Conservation (phyloP, 371 early-diverging fungal species). For the Funneliformis caledonium region DNA sequence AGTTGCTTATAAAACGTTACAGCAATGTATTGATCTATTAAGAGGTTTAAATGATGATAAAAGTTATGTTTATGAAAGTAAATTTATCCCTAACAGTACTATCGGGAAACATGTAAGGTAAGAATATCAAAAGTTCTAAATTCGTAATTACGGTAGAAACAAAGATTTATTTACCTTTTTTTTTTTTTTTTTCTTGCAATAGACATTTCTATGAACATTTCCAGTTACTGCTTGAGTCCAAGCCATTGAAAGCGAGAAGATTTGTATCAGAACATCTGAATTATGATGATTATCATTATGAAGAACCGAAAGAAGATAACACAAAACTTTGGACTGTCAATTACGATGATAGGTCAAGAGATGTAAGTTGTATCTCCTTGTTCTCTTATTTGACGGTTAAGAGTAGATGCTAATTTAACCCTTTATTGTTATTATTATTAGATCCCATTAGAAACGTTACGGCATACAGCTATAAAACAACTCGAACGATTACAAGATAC, state of each 20-base stretch:
- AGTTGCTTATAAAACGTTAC: conserved; percentile 28
- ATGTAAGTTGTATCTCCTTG: conserved; percentile 39
- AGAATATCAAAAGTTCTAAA: background rate
- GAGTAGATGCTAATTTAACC: background rate
- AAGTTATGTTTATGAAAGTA: conserved; percentile 21
- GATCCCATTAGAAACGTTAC: conserved; percentile 38
- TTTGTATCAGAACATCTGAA: background rate
- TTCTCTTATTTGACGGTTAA: background rate
- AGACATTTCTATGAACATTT: conserved; percentile 52
- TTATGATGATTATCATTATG: background rate
- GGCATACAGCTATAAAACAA: conserved; percentile 25
- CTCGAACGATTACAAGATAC: conserved; percentile 30
- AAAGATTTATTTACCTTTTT: background rate
- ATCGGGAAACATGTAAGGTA: conserved; percentile 40
- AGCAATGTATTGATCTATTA: conserved; percentile 34
- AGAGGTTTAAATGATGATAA: conserved; percentile 14
- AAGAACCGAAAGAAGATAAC: background rate
- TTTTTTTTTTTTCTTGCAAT: background rate
- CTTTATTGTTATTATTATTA: background rate
- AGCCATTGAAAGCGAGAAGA: background rate
- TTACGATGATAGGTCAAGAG: conserved; percentile 45
- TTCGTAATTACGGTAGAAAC: background rate
- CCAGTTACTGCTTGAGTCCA: conserved; percentile 41
- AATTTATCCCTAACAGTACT: conserved; percentile 26
- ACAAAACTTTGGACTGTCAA: conserved; percentile 30